Evolutionary conservation across 2,329 filamentous ascomycete genomes (phyloP).

Genomic region (Colletotrichum sp.): DNA sequence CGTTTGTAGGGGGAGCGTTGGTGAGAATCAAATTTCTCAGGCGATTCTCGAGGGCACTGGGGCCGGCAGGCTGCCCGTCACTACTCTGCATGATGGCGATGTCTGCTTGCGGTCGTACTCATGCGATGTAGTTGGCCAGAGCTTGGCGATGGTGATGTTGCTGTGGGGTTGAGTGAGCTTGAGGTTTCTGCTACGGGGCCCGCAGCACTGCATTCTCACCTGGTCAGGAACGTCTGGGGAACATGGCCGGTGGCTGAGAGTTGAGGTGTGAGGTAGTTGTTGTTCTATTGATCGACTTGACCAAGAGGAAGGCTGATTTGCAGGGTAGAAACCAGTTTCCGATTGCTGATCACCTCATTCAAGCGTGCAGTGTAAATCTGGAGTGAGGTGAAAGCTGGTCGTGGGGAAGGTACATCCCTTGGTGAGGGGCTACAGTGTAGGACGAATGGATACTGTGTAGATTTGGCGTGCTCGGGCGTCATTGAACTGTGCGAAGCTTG

Average conservation of each 20-base stretch:
- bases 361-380: not conserved
- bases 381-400: constrained; percentile 9
- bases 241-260: not conserved
- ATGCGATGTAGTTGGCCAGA: not conserved
- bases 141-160: not conserved
- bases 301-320: not conserved
- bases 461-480: not conserved
- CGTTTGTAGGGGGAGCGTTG: constrained; percentile 40
- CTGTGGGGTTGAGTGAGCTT: constrained; percentile 7
- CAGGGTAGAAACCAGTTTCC: not conserved
- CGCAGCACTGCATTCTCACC: not conserved
- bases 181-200: not conserved
- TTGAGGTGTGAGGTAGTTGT: not conserved
- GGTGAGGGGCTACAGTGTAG: constrained; percentile 15
- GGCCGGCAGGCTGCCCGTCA: constrained; percentile 30
- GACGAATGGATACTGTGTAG: not conserved
- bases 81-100: constrained; percentile 1
- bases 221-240: not conserved
- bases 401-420: constrained; percentile 6
- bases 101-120: not conserved
- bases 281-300: not conserved
- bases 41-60: constrained; percentile 57
- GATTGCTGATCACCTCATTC: not conserved
- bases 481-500: not conserved
- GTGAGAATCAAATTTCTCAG: constrained; percentile 65